Conservation (phyloP, 2,329 filamentous ascomycete species). For the Grosmannia penicillata region DNA sequence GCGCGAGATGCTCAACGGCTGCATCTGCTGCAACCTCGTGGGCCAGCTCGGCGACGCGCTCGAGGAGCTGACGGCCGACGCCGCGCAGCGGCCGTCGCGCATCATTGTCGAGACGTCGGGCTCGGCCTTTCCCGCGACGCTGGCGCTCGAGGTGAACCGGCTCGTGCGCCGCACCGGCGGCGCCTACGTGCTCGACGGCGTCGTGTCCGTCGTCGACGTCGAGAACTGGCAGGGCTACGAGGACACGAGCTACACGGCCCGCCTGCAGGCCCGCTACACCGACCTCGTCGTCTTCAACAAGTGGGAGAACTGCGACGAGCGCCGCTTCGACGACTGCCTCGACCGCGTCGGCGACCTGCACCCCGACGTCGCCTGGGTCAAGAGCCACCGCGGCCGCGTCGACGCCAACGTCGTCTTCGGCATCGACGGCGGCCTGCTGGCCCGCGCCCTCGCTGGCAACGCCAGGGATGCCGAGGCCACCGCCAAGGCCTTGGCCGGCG, state of each 20-base stretch:
- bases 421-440: conserved; percentile 59
- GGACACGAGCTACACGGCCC: conserved; percentile 78
- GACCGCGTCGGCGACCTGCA: conserved; percentile 72
- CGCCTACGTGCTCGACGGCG: conserved; percentile 66
- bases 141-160: conserved; percentile 82
- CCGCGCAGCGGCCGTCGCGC: conserved; percentile 47
- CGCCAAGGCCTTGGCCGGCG: conserved; percentile 21
- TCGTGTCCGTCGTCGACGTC: conserved; percentile 80
- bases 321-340: conserved; percentile 60
- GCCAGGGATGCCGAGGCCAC: conserved; percentile 33
- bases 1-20: conserved; percentile 86
- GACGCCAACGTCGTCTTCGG: conserved; percentile 71
- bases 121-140: conserved; percentile 72
- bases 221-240: conserved; percentile 94
- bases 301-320: conserved; percentile 66
- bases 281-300: conserved; percentile 89
- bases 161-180: conserved; percentile 53
- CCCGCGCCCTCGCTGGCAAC: conserved; percentile 25
- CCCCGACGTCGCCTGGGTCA: conserved; percentile 68
- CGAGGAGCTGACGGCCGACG: conserved; percentile 45
- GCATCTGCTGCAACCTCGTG: conserved; percentile 97
- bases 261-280: conserved; percentile 77
- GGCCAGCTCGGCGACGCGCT: conserved; percentile 77
- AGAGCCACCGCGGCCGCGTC: conserved; percentile 69
- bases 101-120: conserved; percentile 92